Evolutionary conservation across 345 rosid species (phyloP).

Genomic region (Mangifera indica): DNA sequence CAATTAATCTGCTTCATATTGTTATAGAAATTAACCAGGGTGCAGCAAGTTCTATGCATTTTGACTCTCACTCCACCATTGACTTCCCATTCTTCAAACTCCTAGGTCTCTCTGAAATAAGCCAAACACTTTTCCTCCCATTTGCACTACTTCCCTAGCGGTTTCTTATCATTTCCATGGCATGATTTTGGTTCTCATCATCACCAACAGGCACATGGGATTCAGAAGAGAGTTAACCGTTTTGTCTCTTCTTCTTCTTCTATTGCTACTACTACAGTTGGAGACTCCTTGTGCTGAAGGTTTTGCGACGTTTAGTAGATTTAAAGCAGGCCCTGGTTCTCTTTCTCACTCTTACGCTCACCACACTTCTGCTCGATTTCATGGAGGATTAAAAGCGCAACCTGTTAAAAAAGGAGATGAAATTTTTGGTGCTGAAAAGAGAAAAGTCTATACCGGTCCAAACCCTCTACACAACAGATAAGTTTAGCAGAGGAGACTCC

Average conservation of each 20-base stretch:
- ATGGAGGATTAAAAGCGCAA: constrained; percentile 8
- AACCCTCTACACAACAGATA: constrained; percentile 51
- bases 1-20: background rate
- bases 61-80: constrained; percentile 30
- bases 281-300: constrained; percentile 22
- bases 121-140: constrained; percentile 15
- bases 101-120: constrained; percentile 19
- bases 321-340: constrained; percentile 11
- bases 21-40: background rate
- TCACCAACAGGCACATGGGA: constrained; percentile 16
- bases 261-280: constrained; percentile 23
- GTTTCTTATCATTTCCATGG: constrained; percentile 13
- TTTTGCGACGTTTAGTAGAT: constrained; percentile 16
- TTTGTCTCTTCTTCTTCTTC: constrained; percentile 24
- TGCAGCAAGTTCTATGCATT: constrained; percentile 38
- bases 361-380: background rate
- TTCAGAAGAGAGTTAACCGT: constrained; percentile 22
- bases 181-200: constrained; percentile 18
- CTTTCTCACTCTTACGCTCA: background rate
- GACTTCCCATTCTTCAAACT: constrained; percentile 32
- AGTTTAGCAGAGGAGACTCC: constrained; percentile 16
- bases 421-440: constrained; percentile 33
- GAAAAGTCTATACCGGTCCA: constrained; percentile 46
- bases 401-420: constrained; percentile 18
- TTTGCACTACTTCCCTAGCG: background rate